These are phyloP conservation scores for Penicillium sp. DNA, from an alignment of 2,329 filamentous ascomycete genomes.

Conservation along the genomic window DNA sequence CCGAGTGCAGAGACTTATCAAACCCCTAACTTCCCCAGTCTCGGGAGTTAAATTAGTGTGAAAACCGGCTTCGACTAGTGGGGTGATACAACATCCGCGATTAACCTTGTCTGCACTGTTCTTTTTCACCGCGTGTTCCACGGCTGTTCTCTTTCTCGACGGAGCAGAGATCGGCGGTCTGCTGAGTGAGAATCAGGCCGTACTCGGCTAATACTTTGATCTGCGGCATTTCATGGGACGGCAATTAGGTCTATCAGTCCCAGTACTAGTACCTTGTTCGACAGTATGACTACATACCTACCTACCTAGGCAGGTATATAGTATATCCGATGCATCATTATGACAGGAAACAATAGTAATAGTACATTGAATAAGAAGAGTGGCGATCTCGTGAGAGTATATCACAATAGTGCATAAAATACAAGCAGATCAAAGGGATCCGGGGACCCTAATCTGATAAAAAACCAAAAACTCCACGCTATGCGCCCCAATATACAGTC, in stretches of 20 bases:
- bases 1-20: not conserved
- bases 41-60: not conserved
- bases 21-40: not conserved
- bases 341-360: constrained; percentile 1
- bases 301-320: too few species aligned
- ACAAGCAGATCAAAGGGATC: constrained; percentile 57
- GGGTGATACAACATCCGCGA: constrained; percentile 1
- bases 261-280: too few species aligned
- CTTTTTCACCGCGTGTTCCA: not conserved
- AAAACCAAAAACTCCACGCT: constrained; percentile 41
- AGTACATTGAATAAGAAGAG: constrained; percentile 60
- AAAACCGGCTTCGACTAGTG: not conserved
- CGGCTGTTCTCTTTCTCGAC: not conserved
- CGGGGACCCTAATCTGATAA: constrained; percentile 23
- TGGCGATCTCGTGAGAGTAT: constrained; percentile 61
- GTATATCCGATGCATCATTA: not conserved
- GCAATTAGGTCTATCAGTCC: too few species aligned
- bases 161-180: constrained; percentile 8
- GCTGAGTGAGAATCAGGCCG: not conserved
- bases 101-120: not conserved
- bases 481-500: constrained; percentile 31
- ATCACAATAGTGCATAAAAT: constrained; percentile 58
- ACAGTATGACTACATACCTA: too few species aligned
- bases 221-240: not conserved
- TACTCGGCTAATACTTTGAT: not conserved